phyloP scores from a whole-genome alignment of 768 basidiomycete species.

The Boletus rex-veris region DNA sequence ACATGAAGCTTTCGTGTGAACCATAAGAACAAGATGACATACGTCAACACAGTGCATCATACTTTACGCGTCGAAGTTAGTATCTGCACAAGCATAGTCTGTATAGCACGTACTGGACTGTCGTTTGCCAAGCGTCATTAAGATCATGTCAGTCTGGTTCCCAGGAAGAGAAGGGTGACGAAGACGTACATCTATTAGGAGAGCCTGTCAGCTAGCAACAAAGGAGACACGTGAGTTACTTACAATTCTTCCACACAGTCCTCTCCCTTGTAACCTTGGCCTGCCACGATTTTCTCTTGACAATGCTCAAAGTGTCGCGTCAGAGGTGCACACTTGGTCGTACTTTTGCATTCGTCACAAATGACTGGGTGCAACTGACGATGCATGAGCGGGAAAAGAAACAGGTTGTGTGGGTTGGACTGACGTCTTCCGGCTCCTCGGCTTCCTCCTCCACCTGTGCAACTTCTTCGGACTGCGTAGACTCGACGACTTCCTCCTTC shows the following conservation, averaged over 20 bases:
- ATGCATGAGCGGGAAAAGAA: neutral
- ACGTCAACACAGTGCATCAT: conserved; percentile 95
- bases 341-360: conserved; percentile 70
- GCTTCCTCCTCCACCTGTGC: conserved; percentile 50
- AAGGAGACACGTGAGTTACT: conserved; percentile 29
- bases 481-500: conserved; percentile 26
- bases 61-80: conserved; percentile 35
- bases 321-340: conserved; percentile 61
- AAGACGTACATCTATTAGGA: conserved; percentile 24
- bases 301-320: conserved; percentile 88
- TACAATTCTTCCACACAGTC: conserved; percentile 91
- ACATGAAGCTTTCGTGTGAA: conserved; percentile 1
- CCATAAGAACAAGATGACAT: conserved; percentile 29
- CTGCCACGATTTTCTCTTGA: conserved; percentile 79
- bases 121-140: neutral
- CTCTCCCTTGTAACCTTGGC: conserved; percentile 84
- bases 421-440: conserved; percentile 79
- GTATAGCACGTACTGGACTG: conserved; percentile 63
- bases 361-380: conserved; percentile 63
- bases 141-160: conserved; percentile 8
- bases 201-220: neutral
- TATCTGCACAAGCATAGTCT: neutral
- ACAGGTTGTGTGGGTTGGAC: conserved; percentile 27
- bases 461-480: conserved; percentile 38
- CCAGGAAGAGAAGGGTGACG: neutral